Conservation (phyloP, 805 yeast genomes). For the Kodamaea neixiangensis region DNA sequence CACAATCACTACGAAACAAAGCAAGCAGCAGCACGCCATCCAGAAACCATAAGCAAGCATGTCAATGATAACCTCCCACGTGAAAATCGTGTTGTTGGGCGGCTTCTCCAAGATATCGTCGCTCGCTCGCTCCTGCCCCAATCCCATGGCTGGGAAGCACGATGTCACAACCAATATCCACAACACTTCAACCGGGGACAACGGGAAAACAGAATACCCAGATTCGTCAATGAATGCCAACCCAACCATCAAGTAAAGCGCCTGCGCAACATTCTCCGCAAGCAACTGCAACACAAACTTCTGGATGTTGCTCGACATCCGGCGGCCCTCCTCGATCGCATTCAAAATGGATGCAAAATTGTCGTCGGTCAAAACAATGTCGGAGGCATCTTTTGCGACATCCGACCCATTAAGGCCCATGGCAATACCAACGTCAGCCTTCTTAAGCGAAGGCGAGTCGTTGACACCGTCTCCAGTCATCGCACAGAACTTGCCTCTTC, state of each 20-base stretch:
- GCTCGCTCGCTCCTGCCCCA: conserved; percentile 67
- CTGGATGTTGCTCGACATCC: conserved; percentile 78
- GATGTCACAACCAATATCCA: conserved; percentile 81
- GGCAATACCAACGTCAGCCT: conserved; percentile 80
- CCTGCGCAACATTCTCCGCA: conserved; percentile 67
- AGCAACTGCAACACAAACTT: conserved; percentile 74
- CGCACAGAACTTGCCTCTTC: conserved; percentile 38
- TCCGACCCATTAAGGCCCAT: conserved; percentile 80
- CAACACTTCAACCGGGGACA: conserved; percentile 73
- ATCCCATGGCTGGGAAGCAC: conserved; percentile 83
- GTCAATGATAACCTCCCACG: conserved; percentile 66
- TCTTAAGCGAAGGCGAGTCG: conserved; percentile 76
- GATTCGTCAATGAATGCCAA: conserved; percentile 65
- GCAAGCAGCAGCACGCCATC: conserved; percentile 72
- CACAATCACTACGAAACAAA: conserved; percentile 63
- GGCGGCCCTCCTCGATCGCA: conserved; percentile 78
- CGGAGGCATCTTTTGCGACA: conserved; percentile 83
- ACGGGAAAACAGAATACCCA: conserved; percentile 75
- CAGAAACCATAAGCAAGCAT: conserved; percentile 72
- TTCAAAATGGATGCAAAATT: conserved; percentile 77
- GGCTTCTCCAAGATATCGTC: conserved; percentile 64
- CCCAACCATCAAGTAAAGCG: conserved; percentile 69
- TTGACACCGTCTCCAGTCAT: conserved; percentile 71
- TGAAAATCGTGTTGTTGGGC: conserved; percentile 66
- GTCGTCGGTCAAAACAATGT: conserved; percentile 68